These are phyloP conservation scores for Leucocoprinus leucothites DNA, from an alignment of 768 basidiomycete species.

Conservation along the genomic window DNA sequence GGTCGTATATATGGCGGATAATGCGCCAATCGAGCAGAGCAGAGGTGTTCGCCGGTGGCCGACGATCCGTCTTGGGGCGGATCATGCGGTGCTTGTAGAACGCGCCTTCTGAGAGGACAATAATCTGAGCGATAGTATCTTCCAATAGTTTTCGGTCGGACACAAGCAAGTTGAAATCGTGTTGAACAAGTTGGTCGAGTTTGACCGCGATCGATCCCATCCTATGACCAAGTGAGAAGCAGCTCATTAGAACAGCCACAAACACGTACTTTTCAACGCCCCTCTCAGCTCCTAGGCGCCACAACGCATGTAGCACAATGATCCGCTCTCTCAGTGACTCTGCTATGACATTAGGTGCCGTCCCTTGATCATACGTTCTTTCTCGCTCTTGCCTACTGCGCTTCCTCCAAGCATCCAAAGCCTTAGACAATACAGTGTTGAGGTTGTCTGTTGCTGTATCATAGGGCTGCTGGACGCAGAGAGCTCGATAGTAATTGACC, in stretches of 20 bases:
- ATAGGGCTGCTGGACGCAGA: slow-evolving; percentile 85
- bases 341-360: slow-evolving; percentile 50
- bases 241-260: slow-evolving; percentile 6
- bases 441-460: slow-evolving; percentile 87
- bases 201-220: slow-evolving; percentile 45
- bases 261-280: slow-evolving; percentile 54
- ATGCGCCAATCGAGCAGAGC: slow-evolving; percentile 60
- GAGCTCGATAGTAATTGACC: slow-evolving; percentile 86
- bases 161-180: slow-evolving; percentile 59
- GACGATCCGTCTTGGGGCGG: slow-evolving; percentile 38
- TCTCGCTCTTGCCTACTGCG: slow-evolving; percentile 38
- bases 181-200: slow-evolving; percentile 45
- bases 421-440: slow-evolving; percentile 63
- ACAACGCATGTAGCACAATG: slow-evolving; percentile 74
- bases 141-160: slow-evolving; percentile 67
- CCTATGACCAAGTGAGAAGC: slow-evolving; percentile 27
- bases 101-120: slow-evolving; percentile 75
- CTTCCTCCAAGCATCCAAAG: slow-evolving; percentile 56
- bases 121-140: slow-evolving; percentile 72
- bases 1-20: slow-evolving; percentile 61
- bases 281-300: slow-evolving; percentile 55
- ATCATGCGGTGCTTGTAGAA: slow-evolving; percentile 84
- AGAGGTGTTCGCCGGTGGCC: slow-evolving; percentile 28
- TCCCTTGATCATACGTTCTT: slow-evolving; percentile 26
- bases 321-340: slow-evolving; percentile 71